Conservation (phyloP, 495 filamentous ascomycete genomes). For the Penicillium longicatenatum region DNA sequence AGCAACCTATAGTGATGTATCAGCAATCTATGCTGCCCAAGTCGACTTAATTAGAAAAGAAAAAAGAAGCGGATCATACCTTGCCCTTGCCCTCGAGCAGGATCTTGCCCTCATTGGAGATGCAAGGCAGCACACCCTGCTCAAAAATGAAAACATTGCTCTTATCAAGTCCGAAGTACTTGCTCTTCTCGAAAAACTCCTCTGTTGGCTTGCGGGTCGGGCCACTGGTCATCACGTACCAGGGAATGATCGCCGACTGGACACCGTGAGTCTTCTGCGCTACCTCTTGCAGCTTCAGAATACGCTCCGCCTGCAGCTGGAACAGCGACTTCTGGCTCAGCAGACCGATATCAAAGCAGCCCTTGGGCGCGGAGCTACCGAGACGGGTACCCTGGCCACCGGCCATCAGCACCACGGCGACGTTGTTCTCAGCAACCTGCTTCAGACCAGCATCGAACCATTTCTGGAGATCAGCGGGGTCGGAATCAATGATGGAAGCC, state of each 20-base stretch:
- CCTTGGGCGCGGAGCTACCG: slow-evolving; percentile 94
- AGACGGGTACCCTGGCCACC: slow-evolving; percentile 95
- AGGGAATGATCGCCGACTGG: slow-evolving; percentile 75
- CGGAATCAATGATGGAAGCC: slow-evolving; percentile 90
- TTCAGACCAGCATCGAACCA: slow-evolving; percentile 89
- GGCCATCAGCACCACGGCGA: slow-evolving; percentile 95
- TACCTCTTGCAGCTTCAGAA: slow-evolving; percentile 80
- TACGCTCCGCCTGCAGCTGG: slow-evolving; percentile 95
- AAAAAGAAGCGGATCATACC: slow-evolving; percentile 42
- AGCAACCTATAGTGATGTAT: slow-evolving; percentile 57
- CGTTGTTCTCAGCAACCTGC: slow-evolving; percentile 83
- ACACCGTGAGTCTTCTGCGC: slow-evolving; percentile 71
- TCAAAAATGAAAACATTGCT: slow-evolving; percentile 93
- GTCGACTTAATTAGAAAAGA: neutral
- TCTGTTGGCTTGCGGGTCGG: slow-evolving; percentile 92
- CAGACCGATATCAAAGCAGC: slow-evolving; percentile 93
- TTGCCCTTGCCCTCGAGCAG: slow-evolving; percentile 86
- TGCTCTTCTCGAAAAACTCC: slow-evolving; percentile 85
- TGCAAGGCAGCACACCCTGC: slow-evolving; percentile 94
- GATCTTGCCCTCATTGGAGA: slow-evolving; percentile 98
- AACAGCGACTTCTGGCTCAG: slow-evolving; percentile 92
- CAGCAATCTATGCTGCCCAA: neutral
- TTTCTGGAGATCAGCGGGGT: slow-evolving; percentile 71
- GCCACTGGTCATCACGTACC: slow-evolving; percentile 99
- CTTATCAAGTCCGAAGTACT: slow-evolving; percentile 84